These are phyloP conservation scores for Dendrobium officinale DNA, from an alignment of 106 monocot genomes.

Conservation along the genomic window DNA sequence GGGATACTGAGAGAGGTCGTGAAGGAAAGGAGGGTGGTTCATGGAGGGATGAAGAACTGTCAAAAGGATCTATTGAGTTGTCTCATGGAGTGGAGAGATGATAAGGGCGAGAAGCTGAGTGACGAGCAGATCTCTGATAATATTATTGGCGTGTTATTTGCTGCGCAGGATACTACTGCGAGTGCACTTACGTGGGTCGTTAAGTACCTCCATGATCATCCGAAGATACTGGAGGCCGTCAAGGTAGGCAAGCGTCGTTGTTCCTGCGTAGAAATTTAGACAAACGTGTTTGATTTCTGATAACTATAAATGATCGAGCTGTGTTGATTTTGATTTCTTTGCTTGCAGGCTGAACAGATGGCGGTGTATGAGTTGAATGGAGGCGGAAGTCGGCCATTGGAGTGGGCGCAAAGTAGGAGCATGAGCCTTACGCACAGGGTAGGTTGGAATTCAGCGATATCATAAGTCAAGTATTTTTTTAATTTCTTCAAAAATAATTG, in stretches of 20 bases:
- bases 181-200: constrained; percentile 83
- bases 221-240: constrained; percentile 55
- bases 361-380: constrained; percentile 35
- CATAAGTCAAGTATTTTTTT: too few species aligned
- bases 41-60: not conserved
- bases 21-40: constrained; percentile 37
- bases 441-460: not conserved
- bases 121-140: constrained; percentile 86
- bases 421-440: constrained; percentile 78
- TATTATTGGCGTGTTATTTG: constrained; percentile 74
- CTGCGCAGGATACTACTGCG: constrained; percentile 87
- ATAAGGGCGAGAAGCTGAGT: constrained; percentile 19
- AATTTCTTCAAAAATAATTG: too few species aligned
- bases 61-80: constrained; percentile 35
- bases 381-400: constrained; percentile 35
- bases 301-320: too few species aligned
- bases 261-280: too few species aligned
- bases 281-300: too few species aligned
- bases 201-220: constrained; percentile 72
- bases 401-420: constrained; percentile 67
- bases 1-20: constrained; percentile 50
- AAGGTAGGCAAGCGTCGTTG: constrained; percentile 29
- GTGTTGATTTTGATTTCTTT: too few species aligned
- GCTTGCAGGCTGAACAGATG: constrained; percentile 63
- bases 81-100: constrained; percentile 38